Conservation (phyloP, 441 rosid genomes). For the Aquilaria agallochum region DNA sequence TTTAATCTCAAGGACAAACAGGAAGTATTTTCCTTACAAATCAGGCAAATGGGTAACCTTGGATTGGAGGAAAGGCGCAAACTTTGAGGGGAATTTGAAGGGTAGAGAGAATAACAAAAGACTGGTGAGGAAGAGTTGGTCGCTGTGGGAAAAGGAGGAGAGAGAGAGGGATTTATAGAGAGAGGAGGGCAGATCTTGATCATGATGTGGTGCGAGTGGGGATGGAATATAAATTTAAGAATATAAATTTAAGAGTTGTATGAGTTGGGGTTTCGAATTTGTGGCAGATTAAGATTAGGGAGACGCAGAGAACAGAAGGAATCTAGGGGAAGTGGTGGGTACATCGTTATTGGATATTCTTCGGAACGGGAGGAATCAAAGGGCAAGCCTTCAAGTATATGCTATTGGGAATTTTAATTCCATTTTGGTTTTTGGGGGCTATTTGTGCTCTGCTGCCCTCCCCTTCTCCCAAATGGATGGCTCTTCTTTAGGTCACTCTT, state of each 20-base stretch:
- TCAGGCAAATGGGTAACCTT: conserved; percentile 33
- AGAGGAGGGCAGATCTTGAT: conserved; percentile 38
- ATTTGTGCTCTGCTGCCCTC: not conserved
- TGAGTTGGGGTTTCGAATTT: conserved; percentile 9
- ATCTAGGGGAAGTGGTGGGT: conserved; percentile 25
- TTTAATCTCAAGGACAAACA: not conserved
- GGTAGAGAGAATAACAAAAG: conserved; percentile 11
- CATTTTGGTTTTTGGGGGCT: not conserved
- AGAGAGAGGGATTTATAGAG: conserved; percentile 43
- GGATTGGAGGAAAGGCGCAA: conserved; percentile 18
- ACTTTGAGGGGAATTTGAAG: conserved; percentile 21
- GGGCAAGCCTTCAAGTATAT: conserved; percentile 30
- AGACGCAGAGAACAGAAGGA: conserved; percentile 19
- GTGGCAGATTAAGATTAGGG: conserved; percentile 7
- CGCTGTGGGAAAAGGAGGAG: conserved; percentile 25
- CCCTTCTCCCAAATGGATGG: not conserved
- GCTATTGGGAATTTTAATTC: conserved; percentile 13
- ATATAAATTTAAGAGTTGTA: not conserved
- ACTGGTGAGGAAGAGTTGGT: conserved; percentile 16
- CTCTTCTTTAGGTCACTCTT: not conserved
- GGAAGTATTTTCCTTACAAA: conserved; percentile 13
- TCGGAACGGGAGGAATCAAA: conserved; percentile 18
- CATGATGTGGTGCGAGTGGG: not conserved
- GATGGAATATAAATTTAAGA: conserved; percentile 2
- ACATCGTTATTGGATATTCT: conserved; percentile 42